These are phyloP conservation scores for Aspergillus luchuensis DNA, from an alignment of 2,329 filamentous ascomycete species.

Conservation along the genomic window DNA sequence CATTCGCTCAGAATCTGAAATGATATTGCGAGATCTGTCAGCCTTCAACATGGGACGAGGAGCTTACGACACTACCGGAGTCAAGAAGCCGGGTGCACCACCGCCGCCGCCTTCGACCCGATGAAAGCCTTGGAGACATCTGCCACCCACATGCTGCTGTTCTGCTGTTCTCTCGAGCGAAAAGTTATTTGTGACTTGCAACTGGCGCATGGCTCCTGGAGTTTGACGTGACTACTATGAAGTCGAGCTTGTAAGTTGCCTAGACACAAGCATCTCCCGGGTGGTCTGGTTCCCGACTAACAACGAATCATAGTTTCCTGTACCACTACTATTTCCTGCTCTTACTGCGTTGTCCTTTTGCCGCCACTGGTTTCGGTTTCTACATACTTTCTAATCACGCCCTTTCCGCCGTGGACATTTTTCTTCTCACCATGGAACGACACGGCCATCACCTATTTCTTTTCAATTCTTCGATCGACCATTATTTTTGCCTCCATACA, in stretches of 20 bases:
- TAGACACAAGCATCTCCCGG: background rate
- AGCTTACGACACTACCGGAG: constrained; percentile 55
- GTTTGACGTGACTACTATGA: constrained; percentile 31
- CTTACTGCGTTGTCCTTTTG: constrained; percentile 23
- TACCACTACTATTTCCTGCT: constrained; percentile 32
- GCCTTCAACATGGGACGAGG: constrained; percentile 54
- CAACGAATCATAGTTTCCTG: constrained; percentile 28
- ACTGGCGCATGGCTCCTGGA: constrained; percentile 30
- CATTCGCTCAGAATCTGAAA: constrained; percentile 36
- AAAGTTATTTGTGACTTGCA: constrained; percentile 26
- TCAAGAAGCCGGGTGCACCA: constrained; percentile 50
- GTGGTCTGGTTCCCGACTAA: constrained; percentile 20
- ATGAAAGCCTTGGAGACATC: constrained; percentile 25
- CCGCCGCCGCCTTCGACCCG: constrained; percentile 44
- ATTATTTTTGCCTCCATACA: constrained; percentile 11
- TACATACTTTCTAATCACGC: constrained; percentile 32
- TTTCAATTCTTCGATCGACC: constrained; percentile 27
- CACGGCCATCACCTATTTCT: constrained; percentile 28
- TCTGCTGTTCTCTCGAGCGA: constrained; percentile 22
- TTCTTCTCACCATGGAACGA: constrained; percentile 19
- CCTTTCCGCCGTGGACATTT: constrained; percentile 21
- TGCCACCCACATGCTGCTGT: constrained; percentile 24
- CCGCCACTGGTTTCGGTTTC: constrained; percentile 23
- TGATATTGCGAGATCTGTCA: constrained; percentile 46
- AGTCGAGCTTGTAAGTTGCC: constrained; percentile 32